Conservation (phyloP, 495 filamentous ascomycete species). For the Glonium stellatum region DNA sequence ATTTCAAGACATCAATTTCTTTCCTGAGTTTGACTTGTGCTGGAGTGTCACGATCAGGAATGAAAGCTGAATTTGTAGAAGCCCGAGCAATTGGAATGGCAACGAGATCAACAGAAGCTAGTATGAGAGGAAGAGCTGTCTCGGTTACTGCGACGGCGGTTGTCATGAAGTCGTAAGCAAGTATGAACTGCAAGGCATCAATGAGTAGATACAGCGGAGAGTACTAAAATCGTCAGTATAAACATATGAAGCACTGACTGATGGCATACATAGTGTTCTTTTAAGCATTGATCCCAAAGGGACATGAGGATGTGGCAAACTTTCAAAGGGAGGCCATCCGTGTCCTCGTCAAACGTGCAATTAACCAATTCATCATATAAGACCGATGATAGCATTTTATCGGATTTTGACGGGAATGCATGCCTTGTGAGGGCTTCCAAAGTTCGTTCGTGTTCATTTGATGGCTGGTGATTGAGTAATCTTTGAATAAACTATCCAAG, state of each 20-base stretch:
- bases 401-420: slow-evolving; percentile 46
- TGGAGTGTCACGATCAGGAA: slow-evolving; percentile 51
- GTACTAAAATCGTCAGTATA: slow-evolving; percentile 27
- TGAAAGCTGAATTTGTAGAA: slow-evolving; percentile 32
- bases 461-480: slow-evolving; percentile 51
- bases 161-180: slow-evolving; percentile 44
- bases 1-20: slow-evolving; percentile 50
- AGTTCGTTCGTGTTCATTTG: slow-evolving; percentile 44
- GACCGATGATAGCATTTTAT: slow-evolving; percentile 49
- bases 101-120: slow-evolving; percentile 31
- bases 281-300: slow-evolving; percentile 57
- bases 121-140: slow-evolving; percentile 46
- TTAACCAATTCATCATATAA: slow-evolving; percentile 48
- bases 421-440: slow-evolving; percentile 85
- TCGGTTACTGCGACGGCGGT: slow-evolving; percentile 45
- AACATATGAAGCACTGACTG: background rate
- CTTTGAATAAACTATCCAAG: slow-evolving; percentile 43
- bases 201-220: slow-evolving; percentile 53
- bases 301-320: slow-evolving; percentile 48
- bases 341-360: slow-evolving; percentile 30
- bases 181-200: slow-evolving; percentile 47
- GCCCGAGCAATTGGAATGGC: slow-evolving; percentile 26
- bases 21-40: slow-evolving; percentile 40
- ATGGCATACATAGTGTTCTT: slow-evolving; percentile 43
- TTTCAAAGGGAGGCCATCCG: slow-evolving; percentile 45